Evolutionary conservation across 495 filamentous ascomycete genomes (phyloP), one percentile per base, ranked within the genome.

Genomic region (Neurospora sp.): DNA sequence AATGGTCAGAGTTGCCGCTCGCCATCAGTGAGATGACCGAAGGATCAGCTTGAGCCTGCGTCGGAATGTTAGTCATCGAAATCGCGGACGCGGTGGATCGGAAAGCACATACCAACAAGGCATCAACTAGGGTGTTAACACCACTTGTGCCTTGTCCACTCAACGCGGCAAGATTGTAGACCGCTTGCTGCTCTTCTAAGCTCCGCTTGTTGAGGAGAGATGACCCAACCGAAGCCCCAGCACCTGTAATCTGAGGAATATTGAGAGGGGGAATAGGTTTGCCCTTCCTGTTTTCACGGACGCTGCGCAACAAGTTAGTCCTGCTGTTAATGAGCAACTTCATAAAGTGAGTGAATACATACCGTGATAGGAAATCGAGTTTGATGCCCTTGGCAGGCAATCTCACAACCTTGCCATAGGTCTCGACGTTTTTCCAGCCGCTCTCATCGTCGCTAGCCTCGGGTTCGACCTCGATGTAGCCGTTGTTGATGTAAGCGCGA

Each of bases 331-430:
- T 1, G 54, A 18, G 6, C 5, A 27, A 59, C 5, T 1, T 18
- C 2, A 20, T 59, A 71, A 73, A 48, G 46, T 72, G 41, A n/a
- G 42, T 39, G 20, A 39, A 46, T 16, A 79, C 84, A 82, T 84
- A 85, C 86, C 83, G 82, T 37, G 83, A 80, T 59, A 91, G 83
- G 76, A 97, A 97, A 78, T 96, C 92, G 16, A 91, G 83, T 80
- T 92, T 91, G 81, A 97, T 88, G 42, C 93, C 93, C 75, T 85
- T 85, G 76, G 90, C 91, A 0, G 91, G 88, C 44, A 97, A 81
- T 69, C 88, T 86, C 79, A 91, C 92, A 40, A 90, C 83, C 14
- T 89, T 85, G 31, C 90, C 91, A 41, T 87, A 88, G 16, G 84
- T 82, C 42, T 80, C 80, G 39, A 82, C 69, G 41, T 82, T 77